Evolutionary conservation across 1,284 basidiomycete species (phyloP), one percentile per base, ranked within the genome.

Genomic region (Microbotryum intermedium): DNA sequence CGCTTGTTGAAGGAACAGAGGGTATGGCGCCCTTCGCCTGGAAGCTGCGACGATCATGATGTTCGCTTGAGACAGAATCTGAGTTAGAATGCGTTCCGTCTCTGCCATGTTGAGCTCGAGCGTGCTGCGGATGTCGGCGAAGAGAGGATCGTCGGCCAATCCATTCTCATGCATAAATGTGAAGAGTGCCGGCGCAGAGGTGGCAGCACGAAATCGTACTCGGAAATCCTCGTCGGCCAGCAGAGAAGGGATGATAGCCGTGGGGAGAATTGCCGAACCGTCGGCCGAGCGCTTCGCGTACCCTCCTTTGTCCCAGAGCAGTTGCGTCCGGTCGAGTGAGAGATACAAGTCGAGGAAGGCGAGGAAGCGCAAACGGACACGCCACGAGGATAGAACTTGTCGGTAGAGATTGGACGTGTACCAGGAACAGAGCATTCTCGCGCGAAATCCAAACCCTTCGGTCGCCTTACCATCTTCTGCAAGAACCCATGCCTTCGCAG

Each of bases 11-110:
- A 97, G 77, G 43, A 97, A 74, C 73, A 93, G 85, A 81, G 87
- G 92, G 70, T 94, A 89, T 1, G 90, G 82, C 0, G 84, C 85
- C n/a, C 87, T 81, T n/a, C 93, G 82, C 13, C 88, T 81, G 1
- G 82, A 80, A 2, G 89, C 86, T 71, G 84, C 88, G 21, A 84
- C 81, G 34, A 97, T 80, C 77, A 93, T 86, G 62, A 88, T 82
- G 73, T 97, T 97, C 26, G 85, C 84, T 29, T 65, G 53, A 21
- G 58, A 59, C 34, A 70, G 58, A 23, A 89, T 79, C 46, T 88
- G 82, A 10, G 88, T 90, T 43, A 91, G 74, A 78, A 91, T 87
- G 44, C 78, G 76, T 71, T 95, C 91, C 68, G 82, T 83, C 39
- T 62, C 55, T n/a, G 21, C 20, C 25, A 58, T 26, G 57, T 87